These are phyloP conservation scores for Dioscorea dumetorum DNA, from an alignment of 106 monocot genomes.

Conservation along the genomic window DNA sequence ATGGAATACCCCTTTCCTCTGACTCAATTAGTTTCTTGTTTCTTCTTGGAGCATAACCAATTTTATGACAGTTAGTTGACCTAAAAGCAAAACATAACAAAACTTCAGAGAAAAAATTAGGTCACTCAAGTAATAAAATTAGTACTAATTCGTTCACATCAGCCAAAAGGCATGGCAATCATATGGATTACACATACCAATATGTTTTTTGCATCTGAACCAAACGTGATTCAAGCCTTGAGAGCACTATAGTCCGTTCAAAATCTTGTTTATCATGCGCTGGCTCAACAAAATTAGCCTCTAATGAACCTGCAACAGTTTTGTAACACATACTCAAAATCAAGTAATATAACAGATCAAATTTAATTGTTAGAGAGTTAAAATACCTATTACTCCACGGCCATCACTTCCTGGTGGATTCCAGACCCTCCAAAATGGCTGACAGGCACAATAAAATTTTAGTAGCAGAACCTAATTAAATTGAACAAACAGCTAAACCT, in stretches of 20 bases:
- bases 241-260: slow-evolving; percentile 84
- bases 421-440: slow-evolving; percentile 99
- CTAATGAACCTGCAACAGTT: slow-evolving; percentile 59
- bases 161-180: not conserved
- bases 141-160: not conserved
- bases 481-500: too few relatives aligned
- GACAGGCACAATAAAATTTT: not conserved
- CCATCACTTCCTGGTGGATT: slow-evolving; percentile 99
- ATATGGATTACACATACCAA: slow-evolving; percentile 43
- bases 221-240: slow-evolving; percentile 72
- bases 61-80: slow-evolving; percentile 49
- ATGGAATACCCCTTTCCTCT: slow-evolving; percentile 13
- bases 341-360: not conserved
- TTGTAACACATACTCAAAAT: not conserved
- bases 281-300: slow-evolving; percentile 96
- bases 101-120: not conserved
- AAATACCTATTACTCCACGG: slow-evolving; percentile 86
- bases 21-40: slow-evolving; percentile 20
- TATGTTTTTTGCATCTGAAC: slow-evolving; percentile 84
- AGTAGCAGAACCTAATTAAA: too few relatives aligned
- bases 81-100: slow-evolving; percentile 27
- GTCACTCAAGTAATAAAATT: not conserved
- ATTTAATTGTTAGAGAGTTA: not conserved
- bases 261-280: slow-evolving; percentile 99
- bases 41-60: slow-evolving; percentile 70